Percentiles rank a stretch among this genome's conserved stretches.
phyloP scores from a whole-genome alignment of 345 rosid species.

The Linum usitatissimum region DNA sequence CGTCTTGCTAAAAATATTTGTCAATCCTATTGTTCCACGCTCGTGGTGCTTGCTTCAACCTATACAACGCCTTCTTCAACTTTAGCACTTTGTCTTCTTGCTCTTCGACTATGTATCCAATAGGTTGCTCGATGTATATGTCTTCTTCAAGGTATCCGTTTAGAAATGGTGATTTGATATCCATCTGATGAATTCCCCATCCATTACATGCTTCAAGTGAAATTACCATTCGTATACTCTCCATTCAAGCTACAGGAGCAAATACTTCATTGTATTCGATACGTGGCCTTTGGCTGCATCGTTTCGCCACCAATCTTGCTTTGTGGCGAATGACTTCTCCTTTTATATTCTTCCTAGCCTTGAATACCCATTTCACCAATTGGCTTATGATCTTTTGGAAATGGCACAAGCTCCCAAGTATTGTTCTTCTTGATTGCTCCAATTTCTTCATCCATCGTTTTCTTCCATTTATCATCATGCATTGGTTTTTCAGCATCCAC shows the following conservation, averaged over 20 bases:
- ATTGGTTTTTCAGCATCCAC: neutral
- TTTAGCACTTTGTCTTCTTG: neutral
- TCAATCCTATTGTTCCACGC: neutral
- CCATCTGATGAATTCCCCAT: conserved; percentile 2
- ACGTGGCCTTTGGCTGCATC: neutral
- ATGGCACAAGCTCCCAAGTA: neutral
- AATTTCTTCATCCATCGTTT: conserved; percentile 1
- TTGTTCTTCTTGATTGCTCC: neutral
- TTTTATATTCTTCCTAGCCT: neutral
- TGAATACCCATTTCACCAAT: conserved; percentile 5
- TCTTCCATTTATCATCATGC: neutral
- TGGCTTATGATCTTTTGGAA: neutral
- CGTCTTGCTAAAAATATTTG: neutral
- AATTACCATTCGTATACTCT: conserved; percentile 2
- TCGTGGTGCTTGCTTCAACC: neutral
- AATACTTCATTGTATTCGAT: conserved; percentile 9
- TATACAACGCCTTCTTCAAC: conserved; percentile 1
- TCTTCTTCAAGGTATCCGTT: conserved; percentile 1
- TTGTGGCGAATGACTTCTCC: neutral
- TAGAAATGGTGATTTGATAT: conserved; percentile 7
- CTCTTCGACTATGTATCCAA: neutral
- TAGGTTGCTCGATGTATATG: neutral
- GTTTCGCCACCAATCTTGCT: neutral
- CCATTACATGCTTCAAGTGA: neutral
- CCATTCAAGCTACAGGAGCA: too few relatives aligned